Evolutionary conservation across 371 early-diverging fungal genomes (phyloP), one percentile per base, ranked within the genome.

Genomic region (Lichtheimia hyalospora): DNA sequence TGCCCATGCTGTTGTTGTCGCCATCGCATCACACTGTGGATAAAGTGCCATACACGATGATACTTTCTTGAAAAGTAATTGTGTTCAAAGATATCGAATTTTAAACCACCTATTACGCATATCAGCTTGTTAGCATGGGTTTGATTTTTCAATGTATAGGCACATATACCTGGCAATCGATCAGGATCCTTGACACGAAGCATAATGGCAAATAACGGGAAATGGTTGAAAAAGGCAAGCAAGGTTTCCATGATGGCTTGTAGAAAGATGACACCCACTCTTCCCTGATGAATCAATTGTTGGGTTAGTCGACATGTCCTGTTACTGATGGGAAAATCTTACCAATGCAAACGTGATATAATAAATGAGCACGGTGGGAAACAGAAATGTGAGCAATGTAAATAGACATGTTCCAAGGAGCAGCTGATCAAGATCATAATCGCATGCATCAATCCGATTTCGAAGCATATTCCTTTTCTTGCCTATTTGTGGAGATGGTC

Each of bases 301-400:
- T 40, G 18, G 3, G 7, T 21, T 7, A 54, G 20, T 51, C 5
- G n/a, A 43, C 49, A 34, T 24, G 2, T n/a, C 18, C 12, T 27
- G 24, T 18, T 21, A 16, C 46, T 18, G 21, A 21, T 21, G 21
- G 46, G 18, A n/a, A 46, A 46, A 12, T 58, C 81, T 71, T 79
- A 92, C 95, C 68, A 89, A 41, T 3, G 89, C 85, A 79, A 96
- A 97, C 4, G 93, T 88, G 39, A 94, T 61, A 62, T 97, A 97
- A 74, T 96, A 99, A 7, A 96, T 93, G 1, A 92, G 82, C 0
- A 96, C 90, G 0, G 99, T 98, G 0, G 99, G 99, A 56, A 95
- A 95, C 27, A 99, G 70, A 67, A 97, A 98, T 0, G 91, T 88
- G 27, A 97, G 70, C 21, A 98, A 71, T 0, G 97, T 95, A 67